phyloP scores from a whole-genome alignment of 1,284 basidiomycete species.

The Trichosporon asahii region DNA sequence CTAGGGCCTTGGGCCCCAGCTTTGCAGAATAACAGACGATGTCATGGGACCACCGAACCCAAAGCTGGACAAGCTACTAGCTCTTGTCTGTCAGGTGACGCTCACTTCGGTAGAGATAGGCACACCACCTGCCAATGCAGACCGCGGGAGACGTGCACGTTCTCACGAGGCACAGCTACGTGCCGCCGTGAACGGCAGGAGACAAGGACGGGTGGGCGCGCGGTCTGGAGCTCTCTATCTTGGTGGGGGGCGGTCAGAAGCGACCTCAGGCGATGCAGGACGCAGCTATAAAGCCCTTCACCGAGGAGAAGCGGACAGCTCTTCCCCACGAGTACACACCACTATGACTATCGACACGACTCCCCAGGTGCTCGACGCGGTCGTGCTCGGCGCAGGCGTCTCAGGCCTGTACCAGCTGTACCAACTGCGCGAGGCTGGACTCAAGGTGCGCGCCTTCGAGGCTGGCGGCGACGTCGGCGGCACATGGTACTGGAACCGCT shows the following conservation, averaged over 20 bases:
- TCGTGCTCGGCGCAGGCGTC: constrained; percentile 22
- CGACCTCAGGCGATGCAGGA: not conserved
- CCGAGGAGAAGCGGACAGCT: not conserved
- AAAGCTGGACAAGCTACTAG: not conserved
- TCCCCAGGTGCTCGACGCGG: constrained; percentile 14
- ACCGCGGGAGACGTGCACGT: not conserved
- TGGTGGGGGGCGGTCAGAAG: too few relatives aligned
- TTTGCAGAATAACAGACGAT: too few relatives aligned
- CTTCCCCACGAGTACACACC: not conserved
- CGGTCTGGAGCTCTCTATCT: not conserved
- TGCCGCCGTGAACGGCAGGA: too few relatives aligned
- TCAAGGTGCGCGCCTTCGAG: constrained; percentile 14
- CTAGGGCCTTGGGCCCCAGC: not conserved
- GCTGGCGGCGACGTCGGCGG: constrained; percentile 19
- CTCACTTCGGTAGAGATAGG: not conserved
- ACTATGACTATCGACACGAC: constrained; percentile 2
- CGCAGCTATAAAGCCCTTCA: not conserved
- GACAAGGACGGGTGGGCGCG: not conserved
- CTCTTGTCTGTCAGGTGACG: not conserved
- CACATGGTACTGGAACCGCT: constrained; percentile 26
- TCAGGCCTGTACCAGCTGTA: constrained; percentile 23
- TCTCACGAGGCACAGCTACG: not conserved
- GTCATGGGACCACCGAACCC: not conserved
- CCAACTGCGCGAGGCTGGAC: constrained; percentile 18
- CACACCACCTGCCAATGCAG: not conserved